phyloP scores from a whole-genome alignment of 768 basidiomycete genomes.

The Suillus occidentalis region DNA sequence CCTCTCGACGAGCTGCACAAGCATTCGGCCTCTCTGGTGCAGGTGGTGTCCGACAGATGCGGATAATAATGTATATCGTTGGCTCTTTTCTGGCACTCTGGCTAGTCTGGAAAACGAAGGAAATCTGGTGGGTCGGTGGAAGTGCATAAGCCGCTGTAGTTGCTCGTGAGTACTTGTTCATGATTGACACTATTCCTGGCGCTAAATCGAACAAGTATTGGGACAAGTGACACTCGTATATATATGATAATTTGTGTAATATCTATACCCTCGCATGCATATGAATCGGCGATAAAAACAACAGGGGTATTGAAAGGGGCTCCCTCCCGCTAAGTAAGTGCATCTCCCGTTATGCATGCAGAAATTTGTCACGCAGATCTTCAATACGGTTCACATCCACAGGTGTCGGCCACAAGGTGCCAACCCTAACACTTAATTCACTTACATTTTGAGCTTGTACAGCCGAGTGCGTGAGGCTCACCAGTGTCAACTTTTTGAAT shows the following conservation, averaged over 20 bases:
- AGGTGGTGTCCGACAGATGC: constrained; percentile 67
- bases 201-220: neutral
- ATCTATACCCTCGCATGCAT: neutral
- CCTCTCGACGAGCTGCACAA: constrained; percentile 67
- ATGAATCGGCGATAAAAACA: neutral
- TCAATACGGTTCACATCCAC: neutral
- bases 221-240: neutral
- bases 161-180: neutral
- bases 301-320: neutral
- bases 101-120: constrained; percentile 50
- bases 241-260: neutral
- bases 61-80: constrained; percentile 63
- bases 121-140: constrained; percentile 42
- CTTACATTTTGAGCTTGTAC: neutral
- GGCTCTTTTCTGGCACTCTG: constrained; percentile 55
- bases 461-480: neutral
- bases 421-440: neutral
- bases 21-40: constrained; percentile 66
- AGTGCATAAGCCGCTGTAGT: neutral
- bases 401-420: neutral
- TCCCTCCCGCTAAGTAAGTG: neutral
- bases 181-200: too few species aligned
- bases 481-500: neutral
- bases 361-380: neutral
- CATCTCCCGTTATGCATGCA: neutral